These are phyloP conservation scores for Mycena crocata DNA, from an alignment of 768 basidiomycete genomes.

Conservation along the genomic window DNA sequence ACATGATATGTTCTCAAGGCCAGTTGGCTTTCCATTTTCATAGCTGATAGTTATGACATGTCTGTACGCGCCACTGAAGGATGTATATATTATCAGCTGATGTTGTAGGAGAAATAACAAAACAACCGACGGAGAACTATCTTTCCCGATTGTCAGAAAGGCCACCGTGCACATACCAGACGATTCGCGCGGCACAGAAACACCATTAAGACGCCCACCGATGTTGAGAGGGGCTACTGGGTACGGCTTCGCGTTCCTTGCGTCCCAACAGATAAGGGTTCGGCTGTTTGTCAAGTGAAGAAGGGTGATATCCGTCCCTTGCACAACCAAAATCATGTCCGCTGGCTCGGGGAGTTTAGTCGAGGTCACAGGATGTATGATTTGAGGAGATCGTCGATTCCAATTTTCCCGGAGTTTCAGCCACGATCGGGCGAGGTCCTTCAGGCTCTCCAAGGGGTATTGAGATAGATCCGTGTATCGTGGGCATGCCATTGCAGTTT, in stretches of 20 bases:
- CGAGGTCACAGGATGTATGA: constrained; percentile 6
- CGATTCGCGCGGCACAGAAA: constrained; percentile 13
- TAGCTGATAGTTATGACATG: constrained; percentile 23
- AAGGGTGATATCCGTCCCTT: constrained; percentile 26
- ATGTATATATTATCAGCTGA: not conserved
- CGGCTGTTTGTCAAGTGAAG: constrained; percentile 3
- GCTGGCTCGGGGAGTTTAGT: not conserved
- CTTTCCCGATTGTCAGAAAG: not conserved
- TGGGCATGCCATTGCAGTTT: constrained; percentile 14
- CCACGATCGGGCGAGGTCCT: constrained; percentile 9
- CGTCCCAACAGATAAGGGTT: constrained; percentile 19
- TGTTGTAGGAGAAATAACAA: not conserved
- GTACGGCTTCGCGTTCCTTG: not conserved
- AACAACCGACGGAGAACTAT: not conserved
- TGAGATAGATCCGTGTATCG: constrained; percentile 15
- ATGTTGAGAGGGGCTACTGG: constrained; percentile 7
- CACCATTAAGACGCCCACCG: not conserved
- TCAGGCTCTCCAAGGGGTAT: constrained; percentile 17
- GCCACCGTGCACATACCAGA: not conserved
- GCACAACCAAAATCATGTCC: constrained; percentile 17
- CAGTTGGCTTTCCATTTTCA: constrained; percentile 1
- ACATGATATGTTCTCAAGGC: not conserved
- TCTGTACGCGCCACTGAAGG: not conserved
- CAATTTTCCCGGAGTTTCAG: constrained; percentile 22
- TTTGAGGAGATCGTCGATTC: constrained; percentile 5